Evolutionary conservation across 176 grass and related monocot genomes (phyloP).

Genomic region (Oryza coarctata): DNA sequence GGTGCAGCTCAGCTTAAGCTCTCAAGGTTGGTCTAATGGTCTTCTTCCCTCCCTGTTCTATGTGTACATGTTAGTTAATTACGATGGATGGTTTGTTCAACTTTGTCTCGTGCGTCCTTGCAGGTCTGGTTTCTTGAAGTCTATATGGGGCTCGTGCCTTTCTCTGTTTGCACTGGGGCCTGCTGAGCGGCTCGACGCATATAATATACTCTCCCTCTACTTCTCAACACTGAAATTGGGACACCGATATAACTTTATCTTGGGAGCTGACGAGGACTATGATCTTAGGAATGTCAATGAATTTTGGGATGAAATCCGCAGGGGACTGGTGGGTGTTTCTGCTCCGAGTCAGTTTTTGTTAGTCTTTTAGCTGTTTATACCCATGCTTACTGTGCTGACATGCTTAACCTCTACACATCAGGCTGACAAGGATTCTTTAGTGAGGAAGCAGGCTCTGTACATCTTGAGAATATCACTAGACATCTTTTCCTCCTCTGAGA

Average conservation of each 20-base stretch:
- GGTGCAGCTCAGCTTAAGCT: constrained; percentile 38
- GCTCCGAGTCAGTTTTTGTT: constrained; percentile 11
- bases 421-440: constrained; percentile 79
- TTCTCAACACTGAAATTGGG: constrained; percentile 54
- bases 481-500: constrained; percentile 43
- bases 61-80: constrained; percentile 6
- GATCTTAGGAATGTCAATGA: constrained; percentile 52
- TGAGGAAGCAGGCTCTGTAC: constrained; percentile 85
- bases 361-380: constrained; percentile 15
- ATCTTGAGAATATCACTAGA: constrained; percentile 75
- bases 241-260: background rate
- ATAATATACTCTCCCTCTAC: constrained; percentile 61
- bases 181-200: constrained; percentile 70
- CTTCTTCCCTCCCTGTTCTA: background rate
- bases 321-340: constrained; percentile 67
- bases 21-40: constrained; percentile 41
- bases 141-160: constrained; percentile 67
- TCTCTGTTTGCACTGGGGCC: constrained; percentile 60
- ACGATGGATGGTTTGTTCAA: background rate
- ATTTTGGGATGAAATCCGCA: constrained; percentile 81
- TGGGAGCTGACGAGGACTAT: constrained; percentile 35
- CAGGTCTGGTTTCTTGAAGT: constrained; percentile 70
- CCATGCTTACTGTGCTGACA: constrained; percentile 1
- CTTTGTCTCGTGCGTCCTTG: constrained; percentile 9
- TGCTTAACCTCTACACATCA: constrained; percentile 23